Evolutionary conservation across 768 basidiomycete species (phyloP), one percentile per base, ranked within the genome.

Genomic region (Naganishia antarctica): DNA sequence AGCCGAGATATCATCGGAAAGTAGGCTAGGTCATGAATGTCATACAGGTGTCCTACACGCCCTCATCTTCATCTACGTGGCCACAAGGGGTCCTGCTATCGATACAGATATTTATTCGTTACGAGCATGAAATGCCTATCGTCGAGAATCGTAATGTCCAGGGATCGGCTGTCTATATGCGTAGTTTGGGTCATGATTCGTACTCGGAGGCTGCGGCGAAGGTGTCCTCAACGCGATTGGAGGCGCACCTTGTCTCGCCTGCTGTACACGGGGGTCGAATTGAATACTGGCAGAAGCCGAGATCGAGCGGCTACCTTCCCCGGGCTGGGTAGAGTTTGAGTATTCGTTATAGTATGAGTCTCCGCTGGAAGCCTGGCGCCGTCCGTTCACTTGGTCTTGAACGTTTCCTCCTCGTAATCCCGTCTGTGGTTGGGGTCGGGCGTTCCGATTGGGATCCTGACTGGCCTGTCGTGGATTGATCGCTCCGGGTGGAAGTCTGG

Each of bases 401-500:
- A 43, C 18, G 11, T 34, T 16, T 59, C 8, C 11, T 41, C 43
- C 57, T 59, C 37, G 32, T 5, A 40, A 15, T 8, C 21, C 57
- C 3, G 28, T 26, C 40, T 21, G 40, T 23, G 15, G 21, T 29
- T 47, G 43, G 2, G 18, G 7, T 5, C 31, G 25, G 31, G 59
- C 41, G 21, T 60, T 60, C 21, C 43, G 43, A 18, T 43, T 37
- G 25, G 32, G 41, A 47, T 60, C 43, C 18, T 28, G 59, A 11
- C 41, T 60, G 28, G 44, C n/a, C 58, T 60, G 64, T 18, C 64
- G 66, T 8, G 66, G 66, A 31, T 66, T 63, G 21, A 67, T 62
- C 1, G 69, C 69, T 21, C 69, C 69, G 2, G 69, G 69, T 9
- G 69, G 69, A 0, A 70, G 60, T 23, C 46, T 59, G 9, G 40